Conservation (phyloP, 2,329 filamentous ascomycete species). For the Colletotrichum sp. region DNA sequence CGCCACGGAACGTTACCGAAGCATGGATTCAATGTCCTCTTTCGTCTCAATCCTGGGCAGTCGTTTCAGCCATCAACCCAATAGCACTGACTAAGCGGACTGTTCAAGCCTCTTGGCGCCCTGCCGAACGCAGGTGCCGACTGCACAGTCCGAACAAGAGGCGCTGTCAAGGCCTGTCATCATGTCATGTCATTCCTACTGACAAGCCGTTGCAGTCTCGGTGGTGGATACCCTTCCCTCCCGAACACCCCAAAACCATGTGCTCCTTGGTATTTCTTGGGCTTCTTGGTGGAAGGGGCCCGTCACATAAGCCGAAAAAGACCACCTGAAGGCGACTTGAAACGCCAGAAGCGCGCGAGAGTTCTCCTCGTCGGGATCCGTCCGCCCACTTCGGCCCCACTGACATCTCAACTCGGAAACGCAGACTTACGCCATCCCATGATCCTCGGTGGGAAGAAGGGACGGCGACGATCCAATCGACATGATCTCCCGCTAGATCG, state of each 20-base stretch:
- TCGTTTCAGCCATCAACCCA: not conserved
- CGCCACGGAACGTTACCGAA: slow-evolving; percentile 7
- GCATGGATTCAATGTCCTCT: not conserved
- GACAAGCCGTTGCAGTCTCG: slow-evolving; percentile 4
- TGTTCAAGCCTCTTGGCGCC: not conserved
- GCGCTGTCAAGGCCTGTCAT: not conserved
- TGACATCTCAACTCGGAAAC: slow-evolving; percentile 12
- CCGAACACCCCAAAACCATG: not conserved
- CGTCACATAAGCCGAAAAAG: not conserved
- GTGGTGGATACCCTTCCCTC: not conserved
- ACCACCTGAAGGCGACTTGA: slow-evolving; percentile 9
- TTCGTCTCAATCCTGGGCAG: not conserved
- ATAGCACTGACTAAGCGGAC: slow-evolving; percentile 1
- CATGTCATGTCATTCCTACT: not conserved
- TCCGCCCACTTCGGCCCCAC: slow-evolving; percentile 12
- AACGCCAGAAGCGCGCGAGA: slow-evolving; percentile 5
- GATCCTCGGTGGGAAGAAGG: not conserved
- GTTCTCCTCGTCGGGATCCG: not conserved
- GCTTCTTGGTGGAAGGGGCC: not conserved
- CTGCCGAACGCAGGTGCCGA: slow-evolving; percentile 11
- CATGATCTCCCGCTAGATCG: slow-evolving; percentile 17
- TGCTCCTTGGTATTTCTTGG: not conserved
- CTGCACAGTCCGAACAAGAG: not conserved
- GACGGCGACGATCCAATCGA: slow-evolving; percentile 16
- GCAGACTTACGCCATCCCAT: slow-evolving; percentile 16